These are phyloP conservation scores for Oryza longistaminata DNA, from an alignment of 176 grass and related monocot genomes.

Conservation along the genomic window DNA sequence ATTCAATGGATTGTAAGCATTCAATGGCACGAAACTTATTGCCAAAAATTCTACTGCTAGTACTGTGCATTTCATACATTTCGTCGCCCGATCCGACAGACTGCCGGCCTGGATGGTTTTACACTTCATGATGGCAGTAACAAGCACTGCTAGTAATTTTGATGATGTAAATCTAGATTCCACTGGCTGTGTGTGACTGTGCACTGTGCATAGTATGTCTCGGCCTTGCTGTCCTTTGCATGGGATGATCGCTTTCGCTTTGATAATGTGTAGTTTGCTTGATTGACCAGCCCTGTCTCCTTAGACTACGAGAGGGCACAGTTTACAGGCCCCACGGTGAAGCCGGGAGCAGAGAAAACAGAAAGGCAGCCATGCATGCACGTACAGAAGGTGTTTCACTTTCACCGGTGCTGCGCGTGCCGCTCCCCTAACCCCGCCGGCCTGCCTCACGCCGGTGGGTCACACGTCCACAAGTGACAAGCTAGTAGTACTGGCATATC, in stretches of 20 bases:
- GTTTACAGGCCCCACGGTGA: not conserved
- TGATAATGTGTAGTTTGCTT: not conserved
- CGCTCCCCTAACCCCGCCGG: not conserved
- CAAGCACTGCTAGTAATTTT: not conserved
- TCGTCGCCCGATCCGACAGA: conserved; percentile 33
- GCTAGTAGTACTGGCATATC: not conserved
- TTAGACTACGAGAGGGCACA: conserved; percentile 11
- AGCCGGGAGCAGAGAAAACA: conserved; percentile 30
- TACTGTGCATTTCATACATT: not conserved
- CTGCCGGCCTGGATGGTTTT: not conserved
- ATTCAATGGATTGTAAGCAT: conserved; percentile 49
- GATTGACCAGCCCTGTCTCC: not conserved
- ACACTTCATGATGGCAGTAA: not conserved
- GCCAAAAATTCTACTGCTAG: not conserved
- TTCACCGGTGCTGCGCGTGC: conserved; percentile 16
- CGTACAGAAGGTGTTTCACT: conserved; percentile 20
- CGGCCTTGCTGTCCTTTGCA: not conserved
- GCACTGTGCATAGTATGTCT: not conserved
- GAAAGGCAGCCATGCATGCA: conserved; percentile 35
- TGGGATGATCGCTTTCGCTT: not conserved
- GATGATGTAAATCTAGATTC: conserved; percentile 5
- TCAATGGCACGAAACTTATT: conserved; percentile 10
- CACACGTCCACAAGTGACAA: not conserved
- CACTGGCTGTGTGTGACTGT: not conserved
- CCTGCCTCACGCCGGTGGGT: not conserved